A percentile compares a stretch with the other conserved stretches of the same genome.
Evolutionary conservation across 495 filamentous ascomycete genomes (phyloP).

Genomic region (Hypoxylon cercidicola): DNA sequence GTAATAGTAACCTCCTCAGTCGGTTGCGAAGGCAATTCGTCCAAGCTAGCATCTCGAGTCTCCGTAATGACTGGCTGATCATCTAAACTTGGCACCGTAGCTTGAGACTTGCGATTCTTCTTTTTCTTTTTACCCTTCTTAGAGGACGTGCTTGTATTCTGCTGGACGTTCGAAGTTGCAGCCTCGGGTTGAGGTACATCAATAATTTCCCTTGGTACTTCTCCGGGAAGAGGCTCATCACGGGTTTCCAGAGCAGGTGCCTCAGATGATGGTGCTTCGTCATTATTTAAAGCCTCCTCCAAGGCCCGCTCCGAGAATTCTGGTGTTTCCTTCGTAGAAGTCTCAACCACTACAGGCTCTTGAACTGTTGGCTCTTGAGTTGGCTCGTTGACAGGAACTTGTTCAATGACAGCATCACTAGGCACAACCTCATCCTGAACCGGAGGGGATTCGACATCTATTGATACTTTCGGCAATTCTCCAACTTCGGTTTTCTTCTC

Average conservation of each 20-base stretch:
- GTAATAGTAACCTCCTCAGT: not conserved
- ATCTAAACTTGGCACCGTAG: conserved; percentile 9
- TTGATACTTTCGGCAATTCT: not conserved
- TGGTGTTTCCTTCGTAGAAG: not conserved
- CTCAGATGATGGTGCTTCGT: conserved; percentile 1
- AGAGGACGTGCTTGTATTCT: conserved; percentile 17
- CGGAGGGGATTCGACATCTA: conserved; percentile 5
- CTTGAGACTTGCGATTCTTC: conserved; percentile 32
- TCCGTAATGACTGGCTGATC: conserved; percentile 6
- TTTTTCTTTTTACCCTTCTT: conserved; percentile 49
- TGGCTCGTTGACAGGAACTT: conserved; percentile 1
- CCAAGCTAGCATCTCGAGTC: not conserved
- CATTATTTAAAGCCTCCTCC: conserved; percentile 3
- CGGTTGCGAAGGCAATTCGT: conserved; percentile 2
- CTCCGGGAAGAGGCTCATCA: conserved; percentile 5
- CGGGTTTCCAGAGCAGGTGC: not conserved
- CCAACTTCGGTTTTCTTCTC: not conserved
- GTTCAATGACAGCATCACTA: conserved; percentile 6
- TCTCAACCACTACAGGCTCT: not conserved
- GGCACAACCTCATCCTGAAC: conserved; percentile 24
- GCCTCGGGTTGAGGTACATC: conserved; percentile 18
- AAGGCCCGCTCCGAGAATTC: not conserved
- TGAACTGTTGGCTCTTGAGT: not conserved
- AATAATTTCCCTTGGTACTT: not conserved
- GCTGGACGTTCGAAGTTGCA: conserved; percentile 20